Base-by-base conservation (phyloP, 73 alveolate genomes). In the Paramecium tetraurelia region DNA sequence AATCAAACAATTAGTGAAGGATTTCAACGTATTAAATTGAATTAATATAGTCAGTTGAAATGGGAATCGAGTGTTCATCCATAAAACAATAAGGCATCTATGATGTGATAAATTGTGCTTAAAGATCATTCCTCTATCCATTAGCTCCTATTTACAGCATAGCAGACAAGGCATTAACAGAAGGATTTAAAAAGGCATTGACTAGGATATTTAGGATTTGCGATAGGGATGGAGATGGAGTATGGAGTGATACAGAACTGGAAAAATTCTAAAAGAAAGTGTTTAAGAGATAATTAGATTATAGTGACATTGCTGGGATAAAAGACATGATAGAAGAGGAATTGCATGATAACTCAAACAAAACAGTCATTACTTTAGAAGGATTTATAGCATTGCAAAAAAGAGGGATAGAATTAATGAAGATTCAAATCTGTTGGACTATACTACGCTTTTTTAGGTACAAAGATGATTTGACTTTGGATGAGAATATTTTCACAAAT, bases 41-140 rank as follows among this genome's bases (percentile, higher is more conserved):
- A 43, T 24, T 80, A 44, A 22, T n/a, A 43, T 80, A 89, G 87
- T 9, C 75, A 44, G 94, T 89, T 12, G 86, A 89, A 46, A 89
- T 89, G 94, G 94, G 94, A 4, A 70, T 89, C 24, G 94, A 89
- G 22, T 89, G 94, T 38, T 89, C 94, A 8, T 77, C 94, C 0
- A 8, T 48, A 38, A 58, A 46, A 20, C 18, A 36, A 16, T n/a
- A 71, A 50, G 86, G 92, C 8, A 68, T 89, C 5, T 44, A 77
- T 71, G 94, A 89, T 71, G 94, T 89, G 10, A 89, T 89, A 38
- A 70, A 89, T 89, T 77, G 94, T 44, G 94, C 94, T n/a, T 63
- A 89, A 11, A 89, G 94, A 46, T 77, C 94, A 43, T 77, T 89
- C 29, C 59, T 89, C 3, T 89, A 70, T 83, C 94, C 94, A 5